Evolutionary conservation across 2,329 filamentous ascomycete species (phyloP), one percentile per base, ranked within the genome.

Genomic region (Zymoseptoria ardabiliae): DNA sequence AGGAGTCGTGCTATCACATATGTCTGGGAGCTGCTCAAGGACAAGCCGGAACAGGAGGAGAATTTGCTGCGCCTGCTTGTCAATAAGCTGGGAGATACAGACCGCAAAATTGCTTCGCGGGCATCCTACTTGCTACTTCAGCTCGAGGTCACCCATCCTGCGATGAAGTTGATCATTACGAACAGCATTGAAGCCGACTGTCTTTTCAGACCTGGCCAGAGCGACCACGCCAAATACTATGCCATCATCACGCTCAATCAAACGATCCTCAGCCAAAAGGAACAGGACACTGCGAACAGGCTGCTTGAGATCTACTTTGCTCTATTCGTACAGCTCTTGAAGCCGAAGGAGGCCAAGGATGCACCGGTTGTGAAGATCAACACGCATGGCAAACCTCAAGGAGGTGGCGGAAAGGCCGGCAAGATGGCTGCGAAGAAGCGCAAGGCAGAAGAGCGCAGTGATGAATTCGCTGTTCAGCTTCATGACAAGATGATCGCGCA

Each of bases 201-300:
- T 53, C 78, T 99, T 21, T 88, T 97, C 71, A 85, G 91, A 56
- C 90, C 92, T 0, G 89, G 90, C 10, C 94, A 97, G 74, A 93
- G 85, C 69, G 81, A 88, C 41, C 89, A 95, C 67, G 90, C 93
- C 49, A 95, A 90, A 72, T 99, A 99, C 76, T 97, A 96, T 74
- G 92, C 91, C 35, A 87, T 96, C 73, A 97, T 97, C 72, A 97
- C 94, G 0, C 81, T 99, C 54, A 99, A 99, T 73, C 95, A 99
- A 76, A 97, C 93, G 0, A 92, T 97, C 54, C 76, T 99, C 54
- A 96, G 90, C 73, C 83, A 78, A 57, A 94, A 88, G 68, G 93
- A 97, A 70, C 87, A 91, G 48, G 81, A 85, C 19, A 82, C 96
- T 19, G 92, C 92, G 7, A 87, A 89, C 69, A 85, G 88, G 56